phyloP scores from a whole-genome alignment of 2,329 filamentous ascomycete genomes.

The Clarireedia hainanense region DNA sequence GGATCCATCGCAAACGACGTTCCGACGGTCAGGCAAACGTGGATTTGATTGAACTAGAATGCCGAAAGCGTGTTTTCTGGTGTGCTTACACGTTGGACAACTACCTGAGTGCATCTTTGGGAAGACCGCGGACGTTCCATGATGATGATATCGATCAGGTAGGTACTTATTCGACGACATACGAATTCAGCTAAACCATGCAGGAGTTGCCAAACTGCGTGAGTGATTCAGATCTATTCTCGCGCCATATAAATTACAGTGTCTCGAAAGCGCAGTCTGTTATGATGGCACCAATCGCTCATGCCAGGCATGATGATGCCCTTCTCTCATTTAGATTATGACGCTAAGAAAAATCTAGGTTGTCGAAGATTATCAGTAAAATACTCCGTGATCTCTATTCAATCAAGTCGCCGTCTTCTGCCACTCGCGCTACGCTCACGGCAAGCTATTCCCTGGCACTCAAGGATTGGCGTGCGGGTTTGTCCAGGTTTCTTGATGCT shows the following conservation, averaged over 20 bases:
- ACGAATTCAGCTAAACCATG: not conserved
- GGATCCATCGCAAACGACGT: conserved; percentile 23
- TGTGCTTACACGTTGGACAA: conserved; percentile 56
- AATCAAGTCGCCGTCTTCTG: conserved; percentile 26
- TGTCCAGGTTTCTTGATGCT: conserved; percentile 37
- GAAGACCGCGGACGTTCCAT: conserved; percentile 52
- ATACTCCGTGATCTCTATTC: conserved; percentile 39
- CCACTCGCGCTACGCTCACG: conserved; percentile 31
- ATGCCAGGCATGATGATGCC: conserved; percentile 30
- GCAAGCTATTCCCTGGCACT: conserved; percentile 36
- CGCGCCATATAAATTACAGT: conserved; percentile 22
- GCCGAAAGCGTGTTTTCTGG: conserved; percentile 54
- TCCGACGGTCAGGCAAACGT: conserved; percentile 17
- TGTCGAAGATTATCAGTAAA: conserved; percentile 36
- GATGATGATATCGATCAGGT: conserved; percentile 57
- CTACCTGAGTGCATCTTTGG: conserved; percentile 55
- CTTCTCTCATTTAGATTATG: not conserved
- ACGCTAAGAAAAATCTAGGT: conserved; percentile 15
- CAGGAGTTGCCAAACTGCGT: conserved; percentile 43
- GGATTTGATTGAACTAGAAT: conserved; percentile 37
- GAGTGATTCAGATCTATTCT: conserved; percentile 43
- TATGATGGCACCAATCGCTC: conserved; percentile 39
- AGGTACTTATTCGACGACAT: not conserved
- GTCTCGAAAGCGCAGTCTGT: conserved; percentile 28
- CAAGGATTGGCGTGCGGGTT: conserved; percentile 36